These are phyloP conservation scores for Xylaria castorea DNA, from an alignment of 495 filamentous ascomycete species.

Conservation along the genomic window DNA sequence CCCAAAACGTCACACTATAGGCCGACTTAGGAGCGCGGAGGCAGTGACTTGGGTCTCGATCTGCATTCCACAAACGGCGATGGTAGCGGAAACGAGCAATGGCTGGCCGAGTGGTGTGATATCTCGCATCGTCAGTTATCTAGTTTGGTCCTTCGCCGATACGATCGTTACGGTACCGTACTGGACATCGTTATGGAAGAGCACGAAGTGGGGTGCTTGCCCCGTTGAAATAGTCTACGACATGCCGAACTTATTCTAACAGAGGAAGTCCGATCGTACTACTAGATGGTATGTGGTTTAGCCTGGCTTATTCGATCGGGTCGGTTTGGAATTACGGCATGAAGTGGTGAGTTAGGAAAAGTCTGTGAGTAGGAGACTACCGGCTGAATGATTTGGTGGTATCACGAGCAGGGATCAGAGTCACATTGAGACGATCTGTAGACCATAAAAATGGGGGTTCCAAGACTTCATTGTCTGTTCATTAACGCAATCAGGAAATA, in stretches of 20 bases:
- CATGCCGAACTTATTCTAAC: background rate
- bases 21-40: slow-evolving; percentile 8
- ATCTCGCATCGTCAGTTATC: slow-evolving; percentile 7
- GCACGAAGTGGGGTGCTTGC: background rate
- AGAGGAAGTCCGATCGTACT: background rate
- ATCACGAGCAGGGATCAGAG: background rate
- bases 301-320: background rate
- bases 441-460: background rate
- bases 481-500: background rate
- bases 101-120: slow-evolving; percentile 7
- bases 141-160: background rate
- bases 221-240: background rate
- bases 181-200: background rate
- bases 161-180: background rate
- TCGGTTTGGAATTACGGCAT: background rate
- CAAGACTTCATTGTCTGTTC: background rate
- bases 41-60: slow-evolving; percentile 7
- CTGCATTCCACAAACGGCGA: background rate
- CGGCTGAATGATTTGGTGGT: slow-evolving; percentile 21
- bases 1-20: background rate
- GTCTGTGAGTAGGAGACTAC: background rate
- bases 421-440: background rate
- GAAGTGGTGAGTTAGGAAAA: background rate
- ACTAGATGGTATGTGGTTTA: background rate
- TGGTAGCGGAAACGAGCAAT: slow-evolving; percentile 10